A percentile compares a stretch with the other conserved stretches of the same genome.
phyloP scores from a whole-genome alignment of 2,329 filamentous ascomycete genomes.

The Alternaria incomplexa region DNA sequence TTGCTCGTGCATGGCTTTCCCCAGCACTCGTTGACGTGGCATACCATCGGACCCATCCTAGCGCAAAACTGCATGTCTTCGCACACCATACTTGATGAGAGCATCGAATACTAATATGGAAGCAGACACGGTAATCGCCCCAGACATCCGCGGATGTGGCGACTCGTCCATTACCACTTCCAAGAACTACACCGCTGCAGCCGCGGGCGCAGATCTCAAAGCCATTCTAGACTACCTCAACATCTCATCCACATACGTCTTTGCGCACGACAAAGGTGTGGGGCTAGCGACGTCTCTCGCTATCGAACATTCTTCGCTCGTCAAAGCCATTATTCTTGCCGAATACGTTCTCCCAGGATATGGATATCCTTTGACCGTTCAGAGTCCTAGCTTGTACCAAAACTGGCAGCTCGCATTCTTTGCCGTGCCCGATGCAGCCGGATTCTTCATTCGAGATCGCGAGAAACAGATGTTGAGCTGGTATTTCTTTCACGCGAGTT shows the following conservation, averaged over 20 bases:
- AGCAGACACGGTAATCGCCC: constrained; percentile 19
- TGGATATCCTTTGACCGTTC: constrained; percentile 6
- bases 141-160: constrained; percentile 6
- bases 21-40: background rate
- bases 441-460: constrained; percentile 53
- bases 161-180: constrained; percentile 48
- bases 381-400: constrained; percentile 50
- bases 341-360: background rate
- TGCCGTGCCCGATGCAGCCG: constrained; percentile 54
- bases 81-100: background rate
- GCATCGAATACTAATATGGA: background rate
- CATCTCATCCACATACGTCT: constrained; percentile 46
- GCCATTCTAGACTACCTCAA: constrained; percentile 35
- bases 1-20: background rate
- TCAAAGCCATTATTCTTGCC: background rate
- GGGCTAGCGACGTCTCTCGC: constrained; percentile 46
- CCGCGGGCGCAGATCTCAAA: constrained; percentile 33
- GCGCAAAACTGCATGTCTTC: background rate
- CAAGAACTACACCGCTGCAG: constrained; percentile 51
- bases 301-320: background rate
- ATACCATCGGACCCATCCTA: background rate
- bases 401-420: constrained; percentile 52
- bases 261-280: constrained; percentile 56
- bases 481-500: constrained; percentile 57
- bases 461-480: constrained; percentile 54